Percentiles rank a stretch among this genome's conserved stretches.
Conservation (phyloP, 768 basidiomycete species). For the Ramaria sp. region DNA sequence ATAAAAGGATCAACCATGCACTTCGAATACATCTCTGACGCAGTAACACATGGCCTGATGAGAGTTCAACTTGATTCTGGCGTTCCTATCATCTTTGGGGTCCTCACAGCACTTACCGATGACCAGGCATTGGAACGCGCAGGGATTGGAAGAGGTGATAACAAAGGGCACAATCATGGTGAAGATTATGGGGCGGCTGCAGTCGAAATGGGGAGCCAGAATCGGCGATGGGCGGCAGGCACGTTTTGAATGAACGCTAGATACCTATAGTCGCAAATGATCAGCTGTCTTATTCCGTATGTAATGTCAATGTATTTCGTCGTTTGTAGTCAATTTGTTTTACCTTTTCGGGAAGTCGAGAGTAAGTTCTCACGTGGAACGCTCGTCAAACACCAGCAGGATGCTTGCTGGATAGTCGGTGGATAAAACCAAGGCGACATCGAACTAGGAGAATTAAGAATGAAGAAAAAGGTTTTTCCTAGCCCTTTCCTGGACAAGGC, state of each 20-base stretch:
- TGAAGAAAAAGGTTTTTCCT: slow-evolving; percentile 27
- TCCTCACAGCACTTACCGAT: slow-evolving; percentile 84
- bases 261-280: not conserved
- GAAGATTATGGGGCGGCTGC: slow-evolving; percentile 97
- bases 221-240: slow-evolving; percentile 58
- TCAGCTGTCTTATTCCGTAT: not conserved
- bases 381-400: no score
- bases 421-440: not conserved
- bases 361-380: no score
- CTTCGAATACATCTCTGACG: slow-evolving; percentile 97
- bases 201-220: slow-evolving; percentile 78
- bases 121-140: slow-evolving; percentile 92
- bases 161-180: slow-evolving; percentile 91
- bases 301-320: not conserved
- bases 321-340: not conserved
- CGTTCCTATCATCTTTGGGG: slow-evolving; percentile 92
- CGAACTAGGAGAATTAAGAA: no score
- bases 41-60: slow-evolving; percentile 92
- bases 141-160: slow-evolving; percentile 61
- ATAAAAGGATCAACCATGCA: slow-evolving; percentile 99
- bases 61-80: slow-evolving; percentile 87
- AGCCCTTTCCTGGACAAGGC: not conserved
- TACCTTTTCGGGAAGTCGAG: not conserved
- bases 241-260: slow-evolving; percentile 30
- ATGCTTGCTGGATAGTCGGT: not conserved